These are phyloP conservation scores for Stagonosporopsis cucurbitacearum DNA, from an alignment of 2,329 filamentous ascomycete species.

Conservation along the genomic window DNA sequence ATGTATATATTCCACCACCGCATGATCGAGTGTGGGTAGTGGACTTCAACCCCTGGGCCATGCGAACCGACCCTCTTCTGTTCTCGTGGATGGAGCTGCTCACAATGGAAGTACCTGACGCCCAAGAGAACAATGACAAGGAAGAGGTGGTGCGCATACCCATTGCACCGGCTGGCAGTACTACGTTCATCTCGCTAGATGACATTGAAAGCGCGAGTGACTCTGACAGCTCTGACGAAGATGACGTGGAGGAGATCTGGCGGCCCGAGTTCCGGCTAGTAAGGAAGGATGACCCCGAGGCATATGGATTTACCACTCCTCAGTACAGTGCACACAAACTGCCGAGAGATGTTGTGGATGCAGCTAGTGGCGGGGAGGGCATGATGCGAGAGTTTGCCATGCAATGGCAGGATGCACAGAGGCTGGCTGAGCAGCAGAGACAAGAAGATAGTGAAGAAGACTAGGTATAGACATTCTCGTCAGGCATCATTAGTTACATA, in stretches of 20 bases:
- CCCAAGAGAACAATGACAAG: background rate
- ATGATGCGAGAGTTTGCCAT: constrained; percentile 72
- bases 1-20: constrained; percentile 84
- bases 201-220: constrained; percentile 10
- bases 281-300: constrained; percentile 83
- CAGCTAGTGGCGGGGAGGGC: constrained; percentile 65
- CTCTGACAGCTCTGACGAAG: constrained; percentile 44
- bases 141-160: constrained; percentile 41
- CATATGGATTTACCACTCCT: constrained; percentile 82
- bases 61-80: constrained; percentile 83
- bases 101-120: constrained; percentile 66
- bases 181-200: constrained; percentile 3
- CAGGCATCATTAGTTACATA: too few relatives aligned
- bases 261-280: constrained; percentile 83
- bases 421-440: constrained; percentile 51
- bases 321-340: constrained; percentile 96
- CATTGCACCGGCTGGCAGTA: constrained; percentile 10
- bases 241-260: constrained; percentile 63
- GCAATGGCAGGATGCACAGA: constrained; percentile 56
- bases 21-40: constrained; percentile 82
- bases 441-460: constrained; percentile 49
- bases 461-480: constrained; percentile 17
- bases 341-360: constrained; percentile 87
- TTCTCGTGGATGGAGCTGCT: constrained; percentile 92
- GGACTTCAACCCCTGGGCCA: constrained; percentile 95